Percentiles rank a stretch among this genome's conserved stretches.
Evolutionary conservation across 352 stramenopile species (phyloP).

Genomic region (Globisporangium acanthophoron): DNA sequence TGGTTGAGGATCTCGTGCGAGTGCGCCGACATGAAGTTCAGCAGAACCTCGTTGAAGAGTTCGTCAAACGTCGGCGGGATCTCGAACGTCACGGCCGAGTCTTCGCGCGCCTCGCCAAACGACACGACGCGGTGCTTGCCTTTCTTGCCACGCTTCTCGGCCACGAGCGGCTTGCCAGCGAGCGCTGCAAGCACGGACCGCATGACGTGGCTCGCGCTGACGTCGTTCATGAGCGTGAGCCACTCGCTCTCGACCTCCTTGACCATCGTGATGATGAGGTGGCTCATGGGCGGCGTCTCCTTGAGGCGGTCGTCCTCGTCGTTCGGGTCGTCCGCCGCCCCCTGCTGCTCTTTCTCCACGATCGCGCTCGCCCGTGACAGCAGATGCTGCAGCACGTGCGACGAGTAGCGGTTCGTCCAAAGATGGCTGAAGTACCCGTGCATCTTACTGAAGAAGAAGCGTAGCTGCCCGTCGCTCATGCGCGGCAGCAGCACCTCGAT

Average conservation of each 20-base stretch:
- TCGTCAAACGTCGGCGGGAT: constrained; percentile 52
- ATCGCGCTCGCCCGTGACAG: constrained; percentile 53
- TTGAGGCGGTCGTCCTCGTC: constrained; percentile 56
- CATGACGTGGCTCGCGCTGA: constrained; percentile 80
- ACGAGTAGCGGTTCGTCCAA: constrained; percentile 87
- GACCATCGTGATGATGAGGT: constrained; percentile 69
- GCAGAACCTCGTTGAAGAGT: constrained; percentile 56
- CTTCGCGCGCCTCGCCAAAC: constrained; percentile 46
- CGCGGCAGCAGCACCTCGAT: constrained; percentile 68
- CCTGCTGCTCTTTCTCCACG: constrained; percentile 36
- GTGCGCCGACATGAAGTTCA: constrained; percentile 33
- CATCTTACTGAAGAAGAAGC: constrained; percentile 79
- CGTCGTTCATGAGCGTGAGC: constrained; percentile 83
- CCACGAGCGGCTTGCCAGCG: constrained; percentile 53
- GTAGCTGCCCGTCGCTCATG: constrained; percentile 65
- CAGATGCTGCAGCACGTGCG: constrained; percentile 75
- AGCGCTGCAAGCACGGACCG: constrained; percentile 66
- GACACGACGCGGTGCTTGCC: constrained; percentile 66
- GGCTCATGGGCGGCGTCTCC: constrained; percentile 55
- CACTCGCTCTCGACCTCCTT: constrained; percentile 75
- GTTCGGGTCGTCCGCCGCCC: constrained; percentile 23
- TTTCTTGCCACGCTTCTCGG: constrained; percentile 81
- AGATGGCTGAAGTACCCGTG: constrained; percentile 72
- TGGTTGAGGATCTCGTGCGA: constrained; percentile 47
- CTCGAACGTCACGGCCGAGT: constrained; percentile 26